Evolutionary conservation across 2,329 filamentous ascomycete genomes (phyloP), one percentile per base, ranked within the genome.

Genomic region (Epichloe glyceriae): DNA sequence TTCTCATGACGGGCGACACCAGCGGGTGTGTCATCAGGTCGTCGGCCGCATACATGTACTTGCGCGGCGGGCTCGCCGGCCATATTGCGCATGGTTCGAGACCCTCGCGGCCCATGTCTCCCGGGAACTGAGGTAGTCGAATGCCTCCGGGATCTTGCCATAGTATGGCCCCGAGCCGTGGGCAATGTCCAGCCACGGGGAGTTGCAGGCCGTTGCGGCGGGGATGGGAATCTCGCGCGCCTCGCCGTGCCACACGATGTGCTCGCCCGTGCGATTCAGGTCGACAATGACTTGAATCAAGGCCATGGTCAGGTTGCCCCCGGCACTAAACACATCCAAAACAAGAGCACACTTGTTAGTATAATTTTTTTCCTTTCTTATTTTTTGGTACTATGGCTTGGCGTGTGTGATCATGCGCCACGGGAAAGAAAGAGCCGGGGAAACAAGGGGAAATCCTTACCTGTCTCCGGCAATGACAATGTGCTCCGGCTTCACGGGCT

Each of bases 401-500:
- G 26, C 10, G 26, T 30, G 26, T 10, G 10, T 30, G 8, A 30
- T 30, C 3, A 30, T 30, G 26, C 26, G 26, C 8, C 8, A 30
- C 8, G 26, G 26, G 8, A 11, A 11, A n/a, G 12, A 38, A 38
- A 38, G 22, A 10, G 45, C 37, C 12, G 8, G 19, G 49, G 42
- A 41, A 59, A 22, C 10, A 14, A 37, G n/a, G 15, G 26, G 11
- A 10, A 37, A 17, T 14, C 14, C 64, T 53, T 61, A 78, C 75
- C 75, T 79, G 56, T 93, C 87, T 39, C 87, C 87, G 2, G 76
- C 74, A 57, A 93, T 71, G 10, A 89, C 79, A 41, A 93, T 82
- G 50, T 87, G 72, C 41, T 73, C 69, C 0, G 87, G 73, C 5
- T 73, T 68, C 1, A 91, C 76, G 2, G 86, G 70, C 14, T 75